Evolutionary conservation across 345 rosid genomes (phyloP), one percentile per base, ranked within the genome.

Genomic region (Brassica rapa): DNA sequence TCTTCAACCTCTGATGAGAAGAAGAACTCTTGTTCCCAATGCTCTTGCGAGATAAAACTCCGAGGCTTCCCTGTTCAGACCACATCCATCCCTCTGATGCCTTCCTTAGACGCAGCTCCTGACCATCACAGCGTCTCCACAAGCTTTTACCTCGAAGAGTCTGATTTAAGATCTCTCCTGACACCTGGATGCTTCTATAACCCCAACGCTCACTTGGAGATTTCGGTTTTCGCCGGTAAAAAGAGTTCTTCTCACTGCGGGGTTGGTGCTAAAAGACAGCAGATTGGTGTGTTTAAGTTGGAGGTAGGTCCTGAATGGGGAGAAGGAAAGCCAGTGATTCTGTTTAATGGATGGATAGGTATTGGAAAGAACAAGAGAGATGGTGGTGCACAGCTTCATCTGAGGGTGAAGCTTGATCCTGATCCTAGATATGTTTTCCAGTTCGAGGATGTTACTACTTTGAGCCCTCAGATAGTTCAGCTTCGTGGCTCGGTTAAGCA

Each of bases 381-480:
- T 51, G 82, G 75, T 27, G 93, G 81, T 23, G 92, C 86, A 16
- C 94, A 92, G 78, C 98, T 94, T 81, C 98, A 94, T 78, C 81
- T 94, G 86, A 89, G 83, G 77, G 94, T 94, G 71, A 89, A 90
- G 81, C 86, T 92, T 0, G 98, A 90, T 86, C 98, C 98, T 74
- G 97, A 94, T 83, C 98, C 98, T 32, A 84, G 97, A 78, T 94
- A 90, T 64, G 89, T 94, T 32, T 94, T 94, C 82, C 96, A 94
- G 87, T 94, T 94, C 60, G 98, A 94, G 81, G 98, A 94, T 74
- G 82, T 85, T 67, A 92, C 96, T 63, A 87, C 83, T 66, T 74
- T 80, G 79, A 94, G 98, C 73, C 97, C 98, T 82, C 98, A 94
- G 84, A 88, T 94, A 51, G 96, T 90, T 82, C 98, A 94, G 86